phyloP scores from a whole-genome alignment of 2,329 filamentous ascomycete genomes.

The Pseudonectria buxi region DNA sequence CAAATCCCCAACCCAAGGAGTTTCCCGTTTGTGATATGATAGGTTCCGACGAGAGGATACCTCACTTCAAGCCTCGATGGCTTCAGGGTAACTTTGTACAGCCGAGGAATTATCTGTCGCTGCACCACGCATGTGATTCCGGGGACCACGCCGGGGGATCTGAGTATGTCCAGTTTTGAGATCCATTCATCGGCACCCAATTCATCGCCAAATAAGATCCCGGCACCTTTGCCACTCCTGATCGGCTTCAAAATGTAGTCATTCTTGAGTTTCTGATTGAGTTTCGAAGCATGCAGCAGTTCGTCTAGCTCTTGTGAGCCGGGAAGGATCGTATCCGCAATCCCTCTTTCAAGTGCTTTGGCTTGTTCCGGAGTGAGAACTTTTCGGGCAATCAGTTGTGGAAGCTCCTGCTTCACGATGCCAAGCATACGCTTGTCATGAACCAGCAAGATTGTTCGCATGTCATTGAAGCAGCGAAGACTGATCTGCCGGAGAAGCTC shows the following conservation, averaged over 20 bases:
- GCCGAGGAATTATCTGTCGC: conserved; percentile 21
- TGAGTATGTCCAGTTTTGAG: conserved; percentile 27
- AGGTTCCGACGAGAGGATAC: conserved; percentile 29
- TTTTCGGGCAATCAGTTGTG: conserved; percentile 15
- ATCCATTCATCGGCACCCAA: conserved; percentile 18
- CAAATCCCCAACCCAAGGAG: conserved; percentile 26
- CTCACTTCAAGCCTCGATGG: conserved; percentile 14
- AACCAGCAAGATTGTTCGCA: conserved; percentile 32
- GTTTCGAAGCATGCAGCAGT: conserved; percentile 10
- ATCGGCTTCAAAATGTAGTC: conserved; percentile 32
- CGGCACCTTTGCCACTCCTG: conserved; percentile 31
- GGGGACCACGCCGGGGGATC: conserved; percentile 1
- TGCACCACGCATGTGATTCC: conserved; percentile 23
- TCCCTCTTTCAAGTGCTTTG: conserved; percentile 16
- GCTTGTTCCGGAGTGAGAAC: conserved; percentile 24
- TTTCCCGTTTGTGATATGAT: conserved; percentile 22
- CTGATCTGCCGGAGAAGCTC: conserved; percentile 29
- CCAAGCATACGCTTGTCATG: conserved; percentile 39
- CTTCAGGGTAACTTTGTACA: conserved; percentile 27
- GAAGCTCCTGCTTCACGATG: conserved; percentile 29
- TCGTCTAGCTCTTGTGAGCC: conserved; percentile 19
- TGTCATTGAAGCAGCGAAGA: conserved; percentile 33
- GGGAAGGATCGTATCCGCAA: conserved; percentile 30
- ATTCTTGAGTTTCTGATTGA: conserved; percentile 13
- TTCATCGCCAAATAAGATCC: conserved; percentile 34